phyloP scores from a whole-genome alignment of 352 stramenopile genomes.

The Globisporangium abappressorium region DNA sequence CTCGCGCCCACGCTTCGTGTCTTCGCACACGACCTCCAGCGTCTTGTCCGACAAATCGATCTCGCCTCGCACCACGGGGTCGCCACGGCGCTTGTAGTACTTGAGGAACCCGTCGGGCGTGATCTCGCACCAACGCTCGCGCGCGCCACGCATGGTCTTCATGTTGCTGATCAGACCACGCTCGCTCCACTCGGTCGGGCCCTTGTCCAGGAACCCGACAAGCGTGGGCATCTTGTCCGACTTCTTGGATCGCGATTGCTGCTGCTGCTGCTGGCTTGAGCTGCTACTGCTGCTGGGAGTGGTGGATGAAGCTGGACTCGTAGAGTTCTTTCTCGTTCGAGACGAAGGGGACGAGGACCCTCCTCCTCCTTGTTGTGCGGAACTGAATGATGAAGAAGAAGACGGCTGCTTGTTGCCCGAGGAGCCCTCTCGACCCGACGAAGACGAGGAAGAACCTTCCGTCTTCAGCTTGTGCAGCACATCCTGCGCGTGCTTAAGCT shows the following conservation, averaged over 20 bases:
- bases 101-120: constrained; percentile 64
- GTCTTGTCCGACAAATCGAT: constrained; percentile 77
- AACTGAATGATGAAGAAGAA: constrained; percentile 10
- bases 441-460: constrained; percentile 20
- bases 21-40: constrained; percentile 82
- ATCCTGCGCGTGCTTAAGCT: constrained; percentile 70
- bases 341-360: constrained; percentile 10
- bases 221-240: constrained; percentile 72
- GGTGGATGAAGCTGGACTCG: constrained; percentile 11
- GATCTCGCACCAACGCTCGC: constrained; percentile 85
- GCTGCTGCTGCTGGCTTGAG: constrained; percentile 15
- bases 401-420: constrained; percentile 8
- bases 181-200: constrained; percentile 82
- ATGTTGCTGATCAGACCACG: constrained; percentile 76
- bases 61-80: constrained; percentile 76
- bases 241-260: constrained; percentile 27
- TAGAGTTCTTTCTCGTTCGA: constrained; percentile 8
- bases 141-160: constrained; percentile 82
- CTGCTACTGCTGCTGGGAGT: constrained; percentile 17
- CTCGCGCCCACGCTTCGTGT: constrained; percentile 67
- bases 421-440: constrained; percentile 2
- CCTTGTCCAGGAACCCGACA: constrained; percentile 79
- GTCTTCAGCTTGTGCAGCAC: constrained; percentile 61
- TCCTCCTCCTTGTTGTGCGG: not conserved
- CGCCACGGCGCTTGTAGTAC: constrained; percentile 87